These are phyloP conservation scores for Geosmithia putterillii DNA, from an alignment of 2,329 filamentous ascomycete genomes.

Conservation along the genomic window DNA sequence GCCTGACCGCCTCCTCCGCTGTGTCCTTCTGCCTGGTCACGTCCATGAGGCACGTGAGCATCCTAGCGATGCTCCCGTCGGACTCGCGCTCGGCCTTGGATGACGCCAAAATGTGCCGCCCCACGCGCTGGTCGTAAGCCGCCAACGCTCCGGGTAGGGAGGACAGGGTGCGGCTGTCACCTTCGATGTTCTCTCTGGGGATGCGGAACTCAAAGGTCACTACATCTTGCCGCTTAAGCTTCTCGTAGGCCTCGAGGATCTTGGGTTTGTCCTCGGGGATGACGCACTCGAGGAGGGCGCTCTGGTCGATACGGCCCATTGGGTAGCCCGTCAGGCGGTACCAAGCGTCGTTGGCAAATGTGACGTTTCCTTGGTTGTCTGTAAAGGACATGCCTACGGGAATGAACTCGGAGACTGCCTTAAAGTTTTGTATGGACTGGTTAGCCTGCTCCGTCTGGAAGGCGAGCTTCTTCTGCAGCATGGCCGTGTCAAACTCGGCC, in stretches of 20 bases:
- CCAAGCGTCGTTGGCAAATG: constrained; percentile 61
- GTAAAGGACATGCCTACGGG: constrained; percentile 66
- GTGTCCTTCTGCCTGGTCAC: constrained; percentile 36
- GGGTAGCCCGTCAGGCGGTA: constrained; percentile 36
- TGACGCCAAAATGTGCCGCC: constrained; percentile 32
- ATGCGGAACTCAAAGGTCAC: constrained; percentile 35
- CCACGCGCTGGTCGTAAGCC: constrained; percentile 15
- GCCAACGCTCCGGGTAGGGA: constrained; percentile 2
- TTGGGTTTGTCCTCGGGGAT: constrained; percentile 31
- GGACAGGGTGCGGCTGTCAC: constrained; percentile 5
- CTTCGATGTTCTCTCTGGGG: constrained; percentile 9
- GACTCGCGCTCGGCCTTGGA: constrained; percentile 31
- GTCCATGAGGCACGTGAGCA: constrained; percentile 37
- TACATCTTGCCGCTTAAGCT: constrained; percentile 21
- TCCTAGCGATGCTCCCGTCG: constrained; percentile 29
- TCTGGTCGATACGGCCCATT: constrained; percentile 15
- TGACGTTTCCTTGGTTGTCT: constrained; percentile 49
- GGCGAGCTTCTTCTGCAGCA: constrained; percentile 53
- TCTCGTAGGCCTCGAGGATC: constrained; percentile 27
- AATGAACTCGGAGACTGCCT: constrained; percentile 59
- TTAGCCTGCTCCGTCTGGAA: constrained; percentile 36
- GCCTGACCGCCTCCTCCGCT: constrained; percentile 32
- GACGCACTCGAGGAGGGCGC: constrained; percentile 29
- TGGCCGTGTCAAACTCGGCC: constrained; percentile 54
- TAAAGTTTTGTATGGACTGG: constrained; percentile 52